A percentile compares a stretch with the other conserved stretches of the same genome.
Conservation (phyloP, 2,329 filamentous ascomycete species). For the Endocalyx cinctus region DNA sequence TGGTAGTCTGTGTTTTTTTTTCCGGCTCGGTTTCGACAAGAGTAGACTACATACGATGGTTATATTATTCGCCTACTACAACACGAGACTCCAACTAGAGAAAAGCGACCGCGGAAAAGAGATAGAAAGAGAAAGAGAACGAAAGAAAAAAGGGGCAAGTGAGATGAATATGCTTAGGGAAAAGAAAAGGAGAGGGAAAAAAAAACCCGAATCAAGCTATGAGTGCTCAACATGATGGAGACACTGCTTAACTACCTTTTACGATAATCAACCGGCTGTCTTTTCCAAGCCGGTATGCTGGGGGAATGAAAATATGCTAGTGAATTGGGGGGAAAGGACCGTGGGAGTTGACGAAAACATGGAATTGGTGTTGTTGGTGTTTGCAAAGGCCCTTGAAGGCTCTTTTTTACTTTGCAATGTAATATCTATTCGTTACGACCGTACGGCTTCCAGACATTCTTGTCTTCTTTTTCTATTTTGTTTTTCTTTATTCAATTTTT, state of each 20-base stretch:
- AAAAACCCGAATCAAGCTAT: not conserved
- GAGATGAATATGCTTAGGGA: no score
- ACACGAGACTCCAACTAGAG: no score
- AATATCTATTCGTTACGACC: constrained; percentile 40
- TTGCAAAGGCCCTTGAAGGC: constrained; percentile 25
- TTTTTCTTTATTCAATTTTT: constrained; percentile 23
- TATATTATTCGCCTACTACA: no score
- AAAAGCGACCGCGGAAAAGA: constrained; percentile 4
- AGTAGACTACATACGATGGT: no score
- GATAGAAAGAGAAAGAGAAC: constrained; percentile 5
- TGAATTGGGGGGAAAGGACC: no score
- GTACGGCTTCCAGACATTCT: no score
- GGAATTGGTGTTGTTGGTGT: no score
- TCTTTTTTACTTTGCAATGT: constrained; percentile 46
- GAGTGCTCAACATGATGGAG: no score
- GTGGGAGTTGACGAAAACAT: no score
- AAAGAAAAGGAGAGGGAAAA: constrained; percentile 12
- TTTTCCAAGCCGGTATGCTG: constrained; percentile 14
- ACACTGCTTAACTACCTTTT: constrained; percentile 14
- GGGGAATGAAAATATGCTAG: constrained; percentile 7
- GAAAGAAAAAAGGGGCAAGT: constrained; percentile 9
- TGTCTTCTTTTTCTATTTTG: constrained; percentile 27
- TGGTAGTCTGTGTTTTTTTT: no score
- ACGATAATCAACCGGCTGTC: no score
- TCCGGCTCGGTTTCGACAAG: no score